Conservation (phyloP, 768 basidiomycete genomes). For the Pleurotus djamor region DNA sequence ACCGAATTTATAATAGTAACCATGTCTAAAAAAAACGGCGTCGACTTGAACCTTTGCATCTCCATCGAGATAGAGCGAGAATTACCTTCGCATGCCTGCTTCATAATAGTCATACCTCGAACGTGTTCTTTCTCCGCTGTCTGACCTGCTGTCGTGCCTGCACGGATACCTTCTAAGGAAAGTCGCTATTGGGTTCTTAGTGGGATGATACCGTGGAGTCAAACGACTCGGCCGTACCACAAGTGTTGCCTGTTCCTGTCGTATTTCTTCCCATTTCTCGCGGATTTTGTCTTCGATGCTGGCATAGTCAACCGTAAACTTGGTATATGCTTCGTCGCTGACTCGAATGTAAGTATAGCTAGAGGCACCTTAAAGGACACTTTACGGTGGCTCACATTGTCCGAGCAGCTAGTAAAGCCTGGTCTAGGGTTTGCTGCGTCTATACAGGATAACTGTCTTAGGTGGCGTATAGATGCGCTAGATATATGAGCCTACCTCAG, state of each 20-base stretch:
- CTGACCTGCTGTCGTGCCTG: background rate
- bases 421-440: background rate
- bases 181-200: background rate
- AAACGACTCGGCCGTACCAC: background rate
- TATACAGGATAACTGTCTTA: background rate
- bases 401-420: background rate
- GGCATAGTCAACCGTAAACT: slow-evolving; percentile 1
- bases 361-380: background rate
- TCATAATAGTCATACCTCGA: background rate
- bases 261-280: slow-evolving; percentile 3
- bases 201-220: background rate
- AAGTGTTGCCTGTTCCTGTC: background rate
- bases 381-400: background rate
- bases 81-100: slow-evolving; percentile 3
- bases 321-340: background rate
- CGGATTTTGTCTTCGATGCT: background rate
- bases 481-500: background rate
- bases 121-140: background rate
- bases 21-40: too few species aligned
- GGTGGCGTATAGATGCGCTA: background rate
- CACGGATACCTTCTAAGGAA: background rate
- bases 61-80: too few species aligned
- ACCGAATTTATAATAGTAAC: background rate
- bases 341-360: background rate
- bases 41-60: too few species aligned